Percentiles rank a stretch among this genome's conserved stretches.
These are phyloP conservation scores for Cladosporium halotolerans DNA, from an alignment of 2,329 filamentous ascomycete genomes.

Conservation along the genomic window DNA sequence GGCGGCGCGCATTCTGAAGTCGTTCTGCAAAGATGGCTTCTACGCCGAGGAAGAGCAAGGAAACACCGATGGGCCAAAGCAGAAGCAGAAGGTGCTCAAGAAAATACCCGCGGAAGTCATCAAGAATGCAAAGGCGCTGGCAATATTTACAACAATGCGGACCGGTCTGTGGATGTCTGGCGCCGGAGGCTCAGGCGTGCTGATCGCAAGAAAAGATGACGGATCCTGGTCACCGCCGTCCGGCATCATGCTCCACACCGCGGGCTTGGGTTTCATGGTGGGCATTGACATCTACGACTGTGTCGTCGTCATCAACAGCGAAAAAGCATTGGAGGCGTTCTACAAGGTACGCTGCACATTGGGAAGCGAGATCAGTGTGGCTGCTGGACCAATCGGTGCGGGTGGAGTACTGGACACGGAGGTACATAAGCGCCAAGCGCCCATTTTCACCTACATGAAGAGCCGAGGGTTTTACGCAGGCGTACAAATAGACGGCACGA, in stretches of 20 bases:
- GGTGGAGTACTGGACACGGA: constrained; percentile 68
- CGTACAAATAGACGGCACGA: constrained; percentile 78
- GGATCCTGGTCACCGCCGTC: constrained; percentile 89
- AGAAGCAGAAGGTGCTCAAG: constrained; percentile 61
- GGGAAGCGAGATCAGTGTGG: constrained; percentile 71
- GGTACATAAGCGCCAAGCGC: constrained; percentile 60
- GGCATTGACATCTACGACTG: constrained; percentile 96
- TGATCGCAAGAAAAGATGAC: constrained; percentile 77
- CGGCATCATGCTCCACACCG: constrained; percentile 83
- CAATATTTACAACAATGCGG: constrained; percentile 93
- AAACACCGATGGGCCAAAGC: constrained; percentile 45
- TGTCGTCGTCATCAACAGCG: constrained; percentile 84
- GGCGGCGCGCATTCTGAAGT: constrained; percentile 79
- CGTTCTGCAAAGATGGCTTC: constrained; percentile 79
- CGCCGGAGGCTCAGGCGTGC: constrained; percentile 79
- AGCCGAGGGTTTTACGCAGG: constrained; percentile 83
- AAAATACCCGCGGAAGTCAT: constrained; percentile 83
- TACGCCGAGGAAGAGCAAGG: constrained; percentile 49
- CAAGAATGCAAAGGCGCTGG: constrained; percentile 80
- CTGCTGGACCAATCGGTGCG: constrained; percentile 69
- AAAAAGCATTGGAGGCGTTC: constrained; percentile 76
- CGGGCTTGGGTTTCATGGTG: constrained; percentile 80
- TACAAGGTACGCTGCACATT: constrained; percentile 72
- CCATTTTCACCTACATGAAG: constrained; percentile 82
- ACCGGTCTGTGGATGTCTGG: constrained; percentile 88